Conservation (phyloP, 805 yeast genomes). For the Lipomyces oligophaga region DNA sequence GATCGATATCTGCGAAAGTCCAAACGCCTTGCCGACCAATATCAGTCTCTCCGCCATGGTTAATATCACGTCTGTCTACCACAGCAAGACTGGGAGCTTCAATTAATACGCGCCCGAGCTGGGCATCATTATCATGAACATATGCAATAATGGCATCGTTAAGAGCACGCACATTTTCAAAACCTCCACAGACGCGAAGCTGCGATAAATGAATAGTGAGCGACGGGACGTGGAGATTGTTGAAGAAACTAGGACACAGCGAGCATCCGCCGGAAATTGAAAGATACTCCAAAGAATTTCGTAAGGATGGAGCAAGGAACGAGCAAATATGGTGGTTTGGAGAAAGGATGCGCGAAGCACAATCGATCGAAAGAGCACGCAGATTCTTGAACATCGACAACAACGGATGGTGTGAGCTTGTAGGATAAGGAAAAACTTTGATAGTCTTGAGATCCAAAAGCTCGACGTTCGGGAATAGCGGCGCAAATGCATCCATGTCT, state of each 20-base stretch:
- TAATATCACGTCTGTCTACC: slow-evolving; percentile 18
- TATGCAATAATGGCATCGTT: slow-evolving; percentile 17
- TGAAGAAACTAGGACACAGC: slow-evolving; percentile 25
- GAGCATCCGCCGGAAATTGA: slow-evolving; percentile 26
- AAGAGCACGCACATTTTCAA: slow-evolving; percentile 19
- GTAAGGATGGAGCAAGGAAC: slow-evolving; percentile 21
- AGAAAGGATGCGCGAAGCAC: slow-evolving; percentile 29
- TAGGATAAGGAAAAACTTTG: slow-evolving; percentile 24
- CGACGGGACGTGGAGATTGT: slow-evolving; percentile 11
- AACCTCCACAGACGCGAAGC: slow-evolving; percentile 24
- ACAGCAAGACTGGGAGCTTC: slow-evolving; percentile 24
- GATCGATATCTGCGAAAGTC: slow-evolving; percentile 23
- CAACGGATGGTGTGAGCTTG: slow-evolving; percentile 23
- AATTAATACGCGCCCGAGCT: slow-evolving; percentile 16
- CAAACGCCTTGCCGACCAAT: slow-evolving; percentile 22
- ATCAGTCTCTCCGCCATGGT: slow-evolving; percentile 24
- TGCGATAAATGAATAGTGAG: slow-evolving; percentile 18
- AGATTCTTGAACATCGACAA: slow-evolving; percentile 22
- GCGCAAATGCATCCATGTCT: slow-evolving; percentile 24
- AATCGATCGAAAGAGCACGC: slow-evolving; percentile 18
- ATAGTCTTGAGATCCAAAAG: slow-evolving; percentile 22
- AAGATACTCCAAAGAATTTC: slow-evolving; percentile 11
- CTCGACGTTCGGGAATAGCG: slow-evolving; percentile 17
- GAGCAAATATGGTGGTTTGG: slow-evolving; percentile 26
- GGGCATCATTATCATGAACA: slow-evolving; percentile 2